Evolutionary conservation across 73 alveolate genomes (phyloP), one percentile per base, ranked within the genome.

Genomic region (Uronychia setigera): DNA sequence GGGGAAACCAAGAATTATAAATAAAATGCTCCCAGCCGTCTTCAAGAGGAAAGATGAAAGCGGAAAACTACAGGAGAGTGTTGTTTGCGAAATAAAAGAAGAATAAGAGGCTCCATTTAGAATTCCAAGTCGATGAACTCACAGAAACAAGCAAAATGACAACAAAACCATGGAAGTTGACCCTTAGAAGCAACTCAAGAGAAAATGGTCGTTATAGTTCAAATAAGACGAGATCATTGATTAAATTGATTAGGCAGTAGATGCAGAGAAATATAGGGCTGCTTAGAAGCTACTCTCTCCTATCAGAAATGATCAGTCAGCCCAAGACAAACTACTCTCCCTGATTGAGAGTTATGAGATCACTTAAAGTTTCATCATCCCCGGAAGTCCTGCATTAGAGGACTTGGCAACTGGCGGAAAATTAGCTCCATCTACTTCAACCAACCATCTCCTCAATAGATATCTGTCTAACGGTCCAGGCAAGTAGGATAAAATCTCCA

Each of bases 121-220:
- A 46, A 19, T 11, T 11, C 19, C 67, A 5, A 46, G 67, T 46
- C 67, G 67, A 5, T 46, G 67, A 46, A 5, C 5, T 11, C n/a
- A 19, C 67, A 46, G 67, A 19, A 46, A 46, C 19, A 19, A 19
- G 67, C n/a, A 46, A 19, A 5, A 46, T 19, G 67, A 5, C 67
- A 11, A 5, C 67, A 5, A 11, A 5, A 19, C 67, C 67, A 5
- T 46, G 67, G 67, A 46, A 19, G 67, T 19, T 19, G 67, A 46
- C 67, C 67, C 67, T 19, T 46, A 5, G 67, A 46, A 11, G 5
- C n/a, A 5, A 5, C 5, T 46, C n/a, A 46, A 46, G 19, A 5
- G 67, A 46, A 46, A 46, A 46, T 46, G 67, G 67, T 46, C 67
- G 67, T 46, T 46, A 46, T 46, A 46, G 67, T 46, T 46, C 67